These are phyloP conservation scores for Rhynchospora breviuscula DNA, from an alignment of 176 grass and related monocot genomes.

Conservation along the genomic window DNA sequence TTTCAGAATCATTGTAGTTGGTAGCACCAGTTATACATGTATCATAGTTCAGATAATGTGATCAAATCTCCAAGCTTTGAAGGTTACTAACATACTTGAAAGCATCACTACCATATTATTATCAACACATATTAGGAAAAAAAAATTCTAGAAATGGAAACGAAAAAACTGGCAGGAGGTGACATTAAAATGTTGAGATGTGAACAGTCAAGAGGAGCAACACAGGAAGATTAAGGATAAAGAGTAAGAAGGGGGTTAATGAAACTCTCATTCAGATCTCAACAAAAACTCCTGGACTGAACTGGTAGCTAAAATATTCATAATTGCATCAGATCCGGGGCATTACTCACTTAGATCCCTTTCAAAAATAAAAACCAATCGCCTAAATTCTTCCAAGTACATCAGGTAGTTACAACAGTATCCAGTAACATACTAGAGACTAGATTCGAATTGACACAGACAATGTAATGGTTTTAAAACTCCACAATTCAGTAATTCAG, in stretches of 20 bases:
- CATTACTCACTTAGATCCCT: conserved; percentile 4
- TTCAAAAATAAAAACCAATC: not conserved
- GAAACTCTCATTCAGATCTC: conserved; percentile 16
- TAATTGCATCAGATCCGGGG: not conserved
- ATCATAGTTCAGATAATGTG: not conserved
- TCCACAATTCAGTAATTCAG: not conserved
- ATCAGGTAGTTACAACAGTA: not conserved
- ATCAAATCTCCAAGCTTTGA: not conserved
- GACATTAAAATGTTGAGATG: not conserved
- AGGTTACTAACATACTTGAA: not conserved
- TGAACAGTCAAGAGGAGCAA: not conserved
- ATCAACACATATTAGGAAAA: not conserved
- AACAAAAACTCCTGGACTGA: not conserved
- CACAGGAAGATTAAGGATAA: not conserved
- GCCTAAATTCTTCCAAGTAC: not conserved
- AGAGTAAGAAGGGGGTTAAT: not conserved
- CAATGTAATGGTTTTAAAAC: conserved; percentile 12
- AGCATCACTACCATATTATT: not conserved
- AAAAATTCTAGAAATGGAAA: not conserved
- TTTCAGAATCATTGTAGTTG: not conserved
- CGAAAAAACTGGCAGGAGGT: not conserved
- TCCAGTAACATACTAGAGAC: not conserved
- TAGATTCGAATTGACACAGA: not conserved
- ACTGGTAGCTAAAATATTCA: not conserved
- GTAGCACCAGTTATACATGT: too few relatives aligned